Evolutionary conservation across 257 asterid species (phyloP).

Genomic region (Solanum commersonii): DNA sequence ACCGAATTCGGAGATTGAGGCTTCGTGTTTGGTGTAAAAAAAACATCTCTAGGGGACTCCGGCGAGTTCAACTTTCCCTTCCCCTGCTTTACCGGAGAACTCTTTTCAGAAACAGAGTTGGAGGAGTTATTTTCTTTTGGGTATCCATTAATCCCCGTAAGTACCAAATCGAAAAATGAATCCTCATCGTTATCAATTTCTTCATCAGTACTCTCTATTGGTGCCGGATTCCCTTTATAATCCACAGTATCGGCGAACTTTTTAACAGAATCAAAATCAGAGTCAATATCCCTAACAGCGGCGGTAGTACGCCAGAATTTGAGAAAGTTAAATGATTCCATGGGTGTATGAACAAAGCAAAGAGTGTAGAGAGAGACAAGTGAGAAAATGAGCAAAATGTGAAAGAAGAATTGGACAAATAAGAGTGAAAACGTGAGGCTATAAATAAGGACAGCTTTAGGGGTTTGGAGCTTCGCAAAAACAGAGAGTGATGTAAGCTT

Average conservation of each 20-base stretch:
- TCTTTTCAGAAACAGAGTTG: neutral
- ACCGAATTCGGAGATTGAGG: conserved; percentile 43
- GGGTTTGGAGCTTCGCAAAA: neutral
- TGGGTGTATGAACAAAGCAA: neutral
- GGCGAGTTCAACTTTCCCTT: neutral
- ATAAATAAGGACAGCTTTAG: neutral
- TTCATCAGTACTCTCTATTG: conserved; percentile 8
- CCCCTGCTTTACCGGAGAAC: neutral
- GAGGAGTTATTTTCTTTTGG: neutral
- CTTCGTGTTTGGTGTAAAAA: too few species aligned
- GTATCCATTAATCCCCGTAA: conserved; percentile 23
- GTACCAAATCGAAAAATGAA: conserved; percentile 68
- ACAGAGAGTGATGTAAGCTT: neutral
- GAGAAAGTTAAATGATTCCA: conserved; percentile 51
- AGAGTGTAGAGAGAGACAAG: neutral
- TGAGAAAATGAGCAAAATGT: neutral
- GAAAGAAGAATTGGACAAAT: conserved; percentile 2
- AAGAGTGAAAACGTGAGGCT: neutral
- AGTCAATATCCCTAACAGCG: neutral
- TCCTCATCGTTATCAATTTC: conserved; percentile 44
- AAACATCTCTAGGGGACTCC: conserved; percentile 5
- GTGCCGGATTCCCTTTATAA: conserved; percentile 11
- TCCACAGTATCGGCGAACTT: neutral
- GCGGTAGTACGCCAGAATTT: conserved; percentile 20
- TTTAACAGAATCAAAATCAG: neutral